Base-by-base conservation (phyloP, 768 basidiomycete species). In the Cyclocybe aegerita region DNA sequence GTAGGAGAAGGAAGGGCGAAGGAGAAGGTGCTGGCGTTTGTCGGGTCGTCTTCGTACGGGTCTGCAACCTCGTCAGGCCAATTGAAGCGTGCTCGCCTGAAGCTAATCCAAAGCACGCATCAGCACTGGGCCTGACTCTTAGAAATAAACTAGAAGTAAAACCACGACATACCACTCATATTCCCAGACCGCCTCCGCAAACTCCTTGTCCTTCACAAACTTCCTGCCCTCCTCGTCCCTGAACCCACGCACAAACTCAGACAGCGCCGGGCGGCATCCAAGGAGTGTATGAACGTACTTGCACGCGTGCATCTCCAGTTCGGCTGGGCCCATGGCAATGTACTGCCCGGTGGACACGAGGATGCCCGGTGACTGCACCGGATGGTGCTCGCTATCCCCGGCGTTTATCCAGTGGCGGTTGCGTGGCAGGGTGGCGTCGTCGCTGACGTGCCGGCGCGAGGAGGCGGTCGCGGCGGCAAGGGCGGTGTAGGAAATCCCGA, bases 291-390 rank as follows among this genome's bases (percentile, higher is more conserved):
- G 84, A 43, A 88, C 67, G 60, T 83, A 75, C 66, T 82, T 86
- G 68, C 82, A 84, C n/a, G 81, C 75, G 58, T 88, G 84, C 82
- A 86, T 82, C 69, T 90, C 88, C 32, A 90, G 70, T 60, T 87
- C 86, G 3, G 64, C 60, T 16, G 86, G 74, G 0, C 73, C 48
- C 56, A 85, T 68, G 1, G 84, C 78, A 40, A 88, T 70, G 62
- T 85, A 86, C 5, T 77, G 80, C 17, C 74, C 67, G 6, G 79
- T 82, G 74, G 71, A 79, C 32, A 88, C 66, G 16, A 89, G 60
- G 6, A 90, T 65, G 1, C 88, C 88, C 5, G 83, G 76, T 1
- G 83, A 82, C 61, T 87, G 86, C 39, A 74, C 60, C 0, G 70
- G 59, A 23, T 41, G 44, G 8, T 59, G 44, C 14, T 52, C 32